Conservation (phyloP, 768 basidiomycete species). For the Lyophyllum atratum region DNA sequence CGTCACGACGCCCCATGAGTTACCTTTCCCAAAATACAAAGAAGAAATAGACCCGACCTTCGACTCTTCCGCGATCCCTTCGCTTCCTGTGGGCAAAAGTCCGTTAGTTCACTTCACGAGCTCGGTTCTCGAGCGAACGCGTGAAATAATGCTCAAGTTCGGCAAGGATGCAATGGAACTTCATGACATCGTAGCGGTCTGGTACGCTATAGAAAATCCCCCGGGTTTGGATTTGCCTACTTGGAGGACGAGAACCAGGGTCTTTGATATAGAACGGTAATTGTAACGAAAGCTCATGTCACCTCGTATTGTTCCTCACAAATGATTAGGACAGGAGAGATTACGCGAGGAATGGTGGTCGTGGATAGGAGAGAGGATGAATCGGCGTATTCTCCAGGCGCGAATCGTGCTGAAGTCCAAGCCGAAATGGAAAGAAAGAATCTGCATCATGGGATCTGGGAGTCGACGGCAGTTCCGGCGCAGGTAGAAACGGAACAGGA, state of each 20-base stretch:
- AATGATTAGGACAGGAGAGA: slow-evolving; percentile 56
- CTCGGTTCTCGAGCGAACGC: slow-evolving; percentile 71
- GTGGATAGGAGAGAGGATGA: slow-evolving; percentile 73
- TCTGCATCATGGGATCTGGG: slow-evolving; percentile 36
- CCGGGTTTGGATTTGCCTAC: slow-evolving; percentile 45
- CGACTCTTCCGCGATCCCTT: slow-evolving; percentile 48
- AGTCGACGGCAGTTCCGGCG: slow-evolving; percentile 56
- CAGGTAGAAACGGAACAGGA: slow-evolving; percentile 49
- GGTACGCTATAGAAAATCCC: slow-evolving; percentile 80
- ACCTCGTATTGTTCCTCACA: background rate
- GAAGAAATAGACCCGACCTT: slow-evolving; percentile 64
- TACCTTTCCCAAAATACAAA: slow-evolving; percentile 70
- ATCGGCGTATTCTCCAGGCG: slow-evolving; percentile 64
- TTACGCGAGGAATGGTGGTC: slow-evolving; percentile 87
- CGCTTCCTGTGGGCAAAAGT: slow-evolving; percentile 45
- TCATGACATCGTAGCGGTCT: slow-evolving; percentile 88
- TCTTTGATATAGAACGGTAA: slow-evolving; percentile 74
- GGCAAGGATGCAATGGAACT: slow-evolving; percentile 88
- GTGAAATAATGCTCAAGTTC: slow-evolving; percentile 76
- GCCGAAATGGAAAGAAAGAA: slow-evolving; percentile 43
- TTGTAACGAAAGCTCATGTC: background rate
- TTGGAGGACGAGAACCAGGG: slow-evolving; percentile 56
- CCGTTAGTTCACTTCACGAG: slow-evolving; percentile 79
- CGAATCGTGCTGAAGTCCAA: slow-evolving; percentile 66
- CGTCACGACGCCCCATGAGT: slow-evolving; percentile 77